Base-by-base conservation (phyloP, 805 yeast species). In the Kluyveromyces nonfermentans region DNA sequence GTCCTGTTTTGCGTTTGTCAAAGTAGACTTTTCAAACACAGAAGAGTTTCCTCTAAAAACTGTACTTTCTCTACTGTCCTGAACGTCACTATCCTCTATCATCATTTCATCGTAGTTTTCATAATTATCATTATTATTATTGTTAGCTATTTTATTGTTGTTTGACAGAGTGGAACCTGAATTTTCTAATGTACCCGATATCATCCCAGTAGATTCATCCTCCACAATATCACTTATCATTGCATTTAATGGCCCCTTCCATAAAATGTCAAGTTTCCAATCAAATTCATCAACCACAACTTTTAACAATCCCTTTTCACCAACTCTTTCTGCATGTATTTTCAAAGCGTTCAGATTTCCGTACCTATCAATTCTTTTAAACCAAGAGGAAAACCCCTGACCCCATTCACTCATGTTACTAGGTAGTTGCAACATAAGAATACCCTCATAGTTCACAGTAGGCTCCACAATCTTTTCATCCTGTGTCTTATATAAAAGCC, bases 281-380 rank as follows among this genome's bases (percentile, higher is more conserved):
- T 59, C 61, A 17, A 56, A 40, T 39, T 61, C 65, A 49, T 60
- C 51, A 3, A 61, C 62, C 6, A 56, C 44, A 9, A 60, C 52
- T 33, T 52, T 53, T 14, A 61, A 37, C 34, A 41, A 25, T 10
- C 42, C 41, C 28, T 41, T 35, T 2, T 16, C 31, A n/a, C 34
- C 16, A 20, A 39, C 39, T 28, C 53, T 44, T 17, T 56, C 42
- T 7, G 78, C 80, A 33, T 66, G 64, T 2, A 84, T 63, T 3
- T 73, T 69, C 7, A 83, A 60, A 35, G 62, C 53, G 6, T 77
- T 82, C 1, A 74, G 64, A 35, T 68, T 73, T 42, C 73, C 72
- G 56, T 81, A 84, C 52, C 88, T 70, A 41, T 84, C 90, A 4
- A 81, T 68, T 43, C 94, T 62, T 50, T 70, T 77, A 57, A 81